These are phyloP conservation scores for Botryobasidium botryosum DNA, from an alignment of 768 basidiomycete genomes.

Conservation along the genomic window DNA sequence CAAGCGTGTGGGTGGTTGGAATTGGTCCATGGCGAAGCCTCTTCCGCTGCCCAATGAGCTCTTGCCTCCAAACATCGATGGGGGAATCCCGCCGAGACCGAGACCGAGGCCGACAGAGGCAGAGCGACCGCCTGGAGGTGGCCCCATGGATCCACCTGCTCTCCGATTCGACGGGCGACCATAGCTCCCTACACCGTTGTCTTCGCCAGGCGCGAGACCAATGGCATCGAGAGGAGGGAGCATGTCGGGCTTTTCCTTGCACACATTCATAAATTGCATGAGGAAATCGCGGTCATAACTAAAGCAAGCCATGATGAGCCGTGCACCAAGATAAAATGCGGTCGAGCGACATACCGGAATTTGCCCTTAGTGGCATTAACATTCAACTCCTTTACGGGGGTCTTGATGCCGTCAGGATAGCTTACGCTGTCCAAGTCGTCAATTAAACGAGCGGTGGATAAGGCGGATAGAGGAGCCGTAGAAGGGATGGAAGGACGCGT, in stretches of 20 bases:
- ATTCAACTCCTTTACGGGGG: conserved; percentile 84
- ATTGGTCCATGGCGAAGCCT: conserved; percentile 18
- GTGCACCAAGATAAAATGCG: background rate
- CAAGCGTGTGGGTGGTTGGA: conserved; percentile 10
- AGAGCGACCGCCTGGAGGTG: conserved; percentile 25
- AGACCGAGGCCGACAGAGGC: conserved; percentile 30
- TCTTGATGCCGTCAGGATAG: conserved; percentile 48
- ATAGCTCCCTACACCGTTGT: conserved; percentile 35
- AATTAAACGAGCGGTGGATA: conserved; percentile 73
- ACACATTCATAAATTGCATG: conserved; percentile 86
- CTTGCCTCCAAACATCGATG: conserved; percentile 13
- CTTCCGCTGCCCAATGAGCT: conserved; percentile 31
- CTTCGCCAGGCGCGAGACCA: conserved; percentile 65
- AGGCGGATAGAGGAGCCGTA: conserved; percentile 36
- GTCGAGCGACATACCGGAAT: conserved; percentile 50
- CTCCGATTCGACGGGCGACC: conserved; percentile 18
- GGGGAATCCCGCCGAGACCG: conserved; percentile 26
- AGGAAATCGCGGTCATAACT: conserved; percentile 98
- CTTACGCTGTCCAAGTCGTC: conserved; percentile 44
- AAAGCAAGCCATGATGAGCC: conserved; percentile 4
- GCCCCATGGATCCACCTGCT: conserved; percentile 9
- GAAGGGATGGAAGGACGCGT: conserved; percentile 29
- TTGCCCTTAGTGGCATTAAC: conserved; percentile 69
- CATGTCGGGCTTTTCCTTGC: conserved; percentile 86
- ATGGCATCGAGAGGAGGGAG: conserved; percentile 82